Evolutionary conservation across 805 yeast genomes (phyloP), one percentile per base, ranked within the genome.

Genomic region (Ogataea methylovora): DNA sequence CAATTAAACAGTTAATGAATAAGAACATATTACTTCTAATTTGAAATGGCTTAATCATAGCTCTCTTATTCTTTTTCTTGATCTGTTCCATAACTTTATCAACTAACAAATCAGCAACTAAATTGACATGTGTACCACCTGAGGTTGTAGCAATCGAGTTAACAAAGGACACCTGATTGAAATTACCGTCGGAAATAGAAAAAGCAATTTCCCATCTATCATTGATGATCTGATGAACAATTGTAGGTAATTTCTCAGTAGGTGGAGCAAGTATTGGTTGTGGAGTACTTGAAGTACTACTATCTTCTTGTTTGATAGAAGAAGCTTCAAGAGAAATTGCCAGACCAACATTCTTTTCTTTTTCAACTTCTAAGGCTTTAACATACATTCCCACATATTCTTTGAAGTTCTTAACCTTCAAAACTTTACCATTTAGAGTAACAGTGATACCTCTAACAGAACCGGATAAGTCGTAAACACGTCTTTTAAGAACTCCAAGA

Each of bases 201-300:
- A 92, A 90, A 0, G 95, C 98, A 40, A 92, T 59, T 58, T 92
- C 98, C 98, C 98, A 92, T 42, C 96, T 72, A 38, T 84, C 92
- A 49, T 79, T 83, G 29, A 87, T 58, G 29, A 76, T 73, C 56
- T 85, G 92, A 53, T 87, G 84, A 10, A 92, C 79, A 35, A 92
- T 71, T 0, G 81, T 67, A 8, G 61, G 65, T 17, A 48, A 27
- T 18, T 79, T 78, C 37, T 67, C 70, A 5, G 45, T 24, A 9
- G 49, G 43, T 5, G 49, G 45, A 12, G 48, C 40, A 1, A 41
- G 38, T 4, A 27, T 12, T 24, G 26, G 27, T 7, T 5, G 22
- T 9, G 38, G 36, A 16, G 34, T 24, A 1, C 38, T 25, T 17
- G 43, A 10, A 12, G 29, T 33, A 8, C 39, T 22, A 4, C 41